A percentile compares a stretch with the other conserved stretches of the same genome.
These are phyloP conservation scores for Lipomyces yarrowii DNA, from an alignment of 1,139 yeast genomes.

Conservation along the genomic window DNA sequence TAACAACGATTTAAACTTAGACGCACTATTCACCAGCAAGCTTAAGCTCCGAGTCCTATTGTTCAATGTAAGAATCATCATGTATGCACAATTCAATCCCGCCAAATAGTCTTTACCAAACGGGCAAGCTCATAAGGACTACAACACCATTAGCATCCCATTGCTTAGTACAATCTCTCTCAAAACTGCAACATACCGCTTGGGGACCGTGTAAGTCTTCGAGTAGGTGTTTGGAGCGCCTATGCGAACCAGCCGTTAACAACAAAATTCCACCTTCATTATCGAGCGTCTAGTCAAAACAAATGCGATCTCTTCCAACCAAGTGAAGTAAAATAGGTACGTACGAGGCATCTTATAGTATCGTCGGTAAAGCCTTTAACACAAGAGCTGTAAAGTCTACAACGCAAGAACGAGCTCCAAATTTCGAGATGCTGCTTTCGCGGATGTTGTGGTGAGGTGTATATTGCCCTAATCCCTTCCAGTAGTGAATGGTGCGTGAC, in stretches of 20 bases:
- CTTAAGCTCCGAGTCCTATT: conserved; percentile 88
- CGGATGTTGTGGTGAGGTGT: neutral
- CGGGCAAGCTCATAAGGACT: conserved; percentile 98
- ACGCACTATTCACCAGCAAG: conserved; percentile 87
- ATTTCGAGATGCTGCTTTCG: neutral
- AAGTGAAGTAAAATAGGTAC: neutral
- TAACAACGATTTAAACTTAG: neutral
- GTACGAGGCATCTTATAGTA: conserved; percentile 9
- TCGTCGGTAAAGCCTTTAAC: neutral
- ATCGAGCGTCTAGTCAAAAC: neutral
- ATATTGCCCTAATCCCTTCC: neutral
- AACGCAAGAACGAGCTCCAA: neutral
- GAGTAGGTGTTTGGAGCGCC: conserved; percentile 96
- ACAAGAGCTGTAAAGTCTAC: neutral
- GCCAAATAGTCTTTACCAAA: conserved; percentile 49
- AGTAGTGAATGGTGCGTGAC: neutral
- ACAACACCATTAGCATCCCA: conserved; percentile 4
- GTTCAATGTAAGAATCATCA: neutral
- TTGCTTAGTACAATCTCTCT: neutral
- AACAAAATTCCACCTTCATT: neutral
- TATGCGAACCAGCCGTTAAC: neutral
- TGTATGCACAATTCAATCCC: neutral
- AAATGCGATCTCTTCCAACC: neutral
- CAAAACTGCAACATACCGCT: conserved; percentile 46
- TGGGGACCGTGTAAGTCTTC: conserved; percentile 99